Conservation (phyloP, 164 flowering plant genomes). For the Houttuynia cordata region DNA sequence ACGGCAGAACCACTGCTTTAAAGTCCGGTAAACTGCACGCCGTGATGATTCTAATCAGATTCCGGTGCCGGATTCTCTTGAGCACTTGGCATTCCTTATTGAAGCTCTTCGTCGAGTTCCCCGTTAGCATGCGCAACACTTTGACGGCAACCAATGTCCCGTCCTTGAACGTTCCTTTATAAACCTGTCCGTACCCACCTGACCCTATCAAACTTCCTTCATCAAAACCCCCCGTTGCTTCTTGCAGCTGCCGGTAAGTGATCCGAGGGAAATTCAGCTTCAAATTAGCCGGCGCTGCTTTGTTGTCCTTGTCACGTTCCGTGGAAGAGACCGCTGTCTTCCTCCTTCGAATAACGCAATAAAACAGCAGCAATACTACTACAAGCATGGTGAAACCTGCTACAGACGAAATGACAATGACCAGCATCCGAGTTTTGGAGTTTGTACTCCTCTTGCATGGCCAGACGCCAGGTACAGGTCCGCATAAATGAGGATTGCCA, state of each 20-base stretch:
- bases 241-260: conserved; percentile 16
- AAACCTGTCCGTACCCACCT: too few relatives aligned
- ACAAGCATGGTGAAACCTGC: conserved; percentile 16
- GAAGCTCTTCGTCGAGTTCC: conserved; percentile 18
- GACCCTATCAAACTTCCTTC: conserved; percentile 15
- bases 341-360: conserved; percentile 17
- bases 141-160: conserved; percentile 15
- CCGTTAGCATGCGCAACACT: conserved; percentile 15
- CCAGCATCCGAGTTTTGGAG: background rate
- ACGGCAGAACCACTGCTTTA: conserved; percentile 24
- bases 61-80: too few relatives aligned
- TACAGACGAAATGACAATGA: conserved; percentile 17
- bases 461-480: too few relatives aligned
- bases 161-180: too few relatives aligned
- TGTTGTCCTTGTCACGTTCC: conserved; percentile 3
- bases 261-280: too few relatives aligned
- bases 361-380: conserved; percentile 17
- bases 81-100: too few relatives aligned
- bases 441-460: background rate
- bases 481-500: conserved; percentile 34
- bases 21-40: conserved; percentile 21
- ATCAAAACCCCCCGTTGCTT: conserved; percentile 17
- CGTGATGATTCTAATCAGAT: conserved; percentile 22
- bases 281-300: conserved; percentile 18
- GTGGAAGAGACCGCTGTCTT: background rate